These are phyloP conservation scores for Apiospora malaysiana DNA, from an alignment of 2,329 filamentous ascomycete genomes.

Conservation along the genomic window DNA sequence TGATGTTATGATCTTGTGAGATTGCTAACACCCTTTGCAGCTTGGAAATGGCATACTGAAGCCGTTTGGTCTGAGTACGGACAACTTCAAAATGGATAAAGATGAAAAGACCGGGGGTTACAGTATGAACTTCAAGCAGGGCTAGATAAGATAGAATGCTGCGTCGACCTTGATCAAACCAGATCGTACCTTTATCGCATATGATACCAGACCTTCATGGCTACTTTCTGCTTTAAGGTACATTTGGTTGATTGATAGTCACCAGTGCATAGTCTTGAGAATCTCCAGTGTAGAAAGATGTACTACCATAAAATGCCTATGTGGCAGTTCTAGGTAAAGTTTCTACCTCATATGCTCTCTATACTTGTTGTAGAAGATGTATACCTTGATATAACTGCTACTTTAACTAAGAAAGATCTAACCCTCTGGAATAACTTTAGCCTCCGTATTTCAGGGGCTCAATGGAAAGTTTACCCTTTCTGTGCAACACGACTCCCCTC, in stretches of 20 bases:
- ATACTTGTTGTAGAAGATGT: neutral
- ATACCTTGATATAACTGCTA: no score
- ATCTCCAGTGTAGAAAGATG: neutral
- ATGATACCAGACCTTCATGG: neutral
- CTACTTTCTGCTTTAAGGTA: neutral
- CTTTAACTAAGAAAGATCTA: no score
- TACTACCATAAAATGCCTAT: no score
- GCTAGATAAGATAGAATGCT: neutral
- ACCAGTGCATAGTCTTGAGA: neutral
- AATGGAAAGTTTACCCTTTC: neutral
- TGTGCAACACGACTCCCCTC: neutral
- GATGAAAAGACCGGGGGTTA: conserved; percentile 91
- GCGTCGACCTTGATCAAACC: no score
- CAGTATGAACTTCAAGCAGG: conserved; percentile 83
- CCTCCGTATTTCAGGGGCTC: neutral
- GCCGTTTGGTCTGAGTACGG: conserved; percentile 91
- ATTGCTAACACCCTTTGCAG: conserved; percentile 41
- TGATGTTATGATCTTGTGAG: no score
- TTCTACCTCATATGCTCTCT: no score
- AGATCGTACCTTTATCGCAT: no score
- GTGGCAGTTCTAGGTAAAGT: no score
- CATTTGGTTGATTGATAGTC: neutral
- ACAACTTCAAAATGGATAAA: conserved; percentile 93
- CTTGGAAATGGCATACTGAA: conserved; percentile 91
- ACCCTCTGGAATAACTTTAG: no score